Conservation (phyloP, 352 stramenopile genomes). For the Phytopythium mirpurense region DNA sequence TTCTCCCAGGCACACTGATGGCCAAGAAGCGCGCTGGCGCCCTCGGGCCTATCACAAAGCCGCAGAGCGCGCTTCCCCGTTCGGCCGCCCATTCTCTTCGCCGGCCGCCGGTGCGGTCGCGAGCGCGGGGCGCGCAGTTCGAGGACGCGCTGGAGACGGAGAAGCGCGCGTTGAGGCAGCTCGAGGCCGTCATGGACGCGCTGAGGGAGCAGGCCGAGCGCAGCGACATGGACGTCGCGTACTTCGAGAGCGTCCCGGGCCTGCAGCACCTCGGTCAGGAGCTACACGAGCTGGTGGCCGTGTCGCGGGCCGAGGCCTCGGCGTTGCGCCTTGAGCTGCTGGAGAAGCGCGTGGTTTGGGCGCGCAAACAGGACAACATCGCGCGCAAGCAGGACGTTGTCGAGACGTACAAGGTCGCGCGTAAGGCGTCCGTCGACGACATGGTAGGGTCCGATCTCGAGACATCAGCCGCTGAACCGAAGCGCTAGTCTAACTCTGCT, state of each 20-base stretch:
- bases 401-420: constrained; percentile 58
- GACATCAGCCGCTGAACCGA: too few species aligned
- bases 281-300: constrained; percentile 34
- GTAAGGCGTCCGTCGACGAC: constrained; percentile 44
- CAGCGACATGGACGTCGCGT: constrained; percentile 74
- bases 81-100: not conserved
- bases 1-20: constrained; percentile 26
- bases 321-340: constrained; percentile 32
- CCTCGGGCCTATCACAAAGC: constrained; percentile 63
- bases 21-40: constrained; percentile 67
- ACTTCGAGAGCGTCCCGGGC: constrained; percentile 62
- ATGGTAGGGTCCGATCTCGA: constrained; percentile 7
- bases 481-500: not conserved
- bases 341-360: constrained; percentile 53
- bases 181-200: constrained; percentile 41
- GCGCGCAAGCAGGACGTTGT: constrained; percentile 71
- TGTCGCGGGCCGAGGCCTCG: constrained; percentile 31
- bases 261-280: constrained; percentile 50
- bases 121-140: constrained; percentile 64
- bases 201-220: constrained; percentile 67
- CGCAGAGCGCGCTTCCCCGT: constrained; percentile 17
- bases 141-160: constrained; percentile 63
- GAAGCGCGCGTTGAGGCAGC: constrained; percentile 27
- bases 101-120: constrained; percentile 11
- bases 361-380: constrained; percentile 43